Conservation (phyloP, 176 grass and related monocot genomes). For the Triticum urartu region DNA sequence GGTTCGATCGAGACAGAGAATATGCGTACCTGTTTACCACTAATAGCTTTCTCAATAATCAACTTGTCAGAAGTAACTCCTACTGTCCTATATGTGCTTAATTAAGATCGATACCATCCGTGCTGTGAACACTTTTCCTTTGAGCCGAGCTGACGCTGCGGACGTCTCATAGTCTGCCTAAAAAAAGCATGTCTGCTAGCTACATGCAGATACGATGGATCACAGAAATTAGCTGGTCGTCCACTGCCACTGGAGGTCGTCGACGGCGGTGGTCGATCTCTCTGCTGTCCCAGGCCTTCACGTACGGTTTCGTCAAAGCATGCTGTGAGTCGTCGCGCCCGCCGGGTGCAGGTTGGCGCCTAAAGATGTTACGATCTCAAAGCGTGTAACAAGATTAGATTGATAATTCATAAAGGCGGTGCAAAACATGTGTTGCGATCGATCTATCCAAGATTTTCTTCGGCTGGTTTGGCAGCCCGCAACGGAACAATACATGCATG, state of each 20-base stretch:
- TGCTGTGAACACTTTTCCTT: not conserved
- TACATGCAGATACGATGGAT: not conserved
- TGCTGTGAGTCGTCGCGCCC: conserved; percentile 25
- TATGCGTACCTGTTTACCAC: not conserved
- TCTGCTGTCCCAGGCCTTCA: not conserved
- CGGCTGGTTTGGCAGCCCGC: conserved; percentile 11
- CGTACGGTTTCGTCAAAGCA: conserved; percentile 2
- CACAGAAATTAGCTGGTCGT: conserved; percentile 11
- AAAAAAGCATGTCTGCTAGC: not conserved
- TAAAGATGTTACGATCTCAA: not conserved
- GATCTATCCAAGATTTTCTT: not conserved
- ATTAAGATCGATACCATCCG: not conserved
- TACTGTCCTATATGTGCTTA: not conserved
- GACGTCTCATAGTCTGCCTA: not conserved
- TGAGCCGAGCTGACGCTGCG: not conserved
- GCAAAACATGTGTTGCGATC: not conserved
- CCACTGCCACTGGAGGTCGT: conserved; percentile 22
- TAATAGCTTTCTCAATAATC: not conserved
- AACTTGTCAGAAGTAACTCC: not conserved
- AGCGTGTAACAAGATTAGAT: conserved; percentile 28
- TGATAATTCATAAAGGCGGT: not conserved
- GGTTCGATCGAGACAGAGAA: not conserved
- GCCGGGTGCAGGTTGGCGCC: not conserved
- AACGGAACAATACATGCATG: not conserved
- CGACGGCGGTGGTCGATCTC: not conserved